A percentile compares a stretch with the other conserved stretches of the same genome.
Evolutionary conservation across 1,139 yeast species (phyloP).

Genomic region (Sugiyamaella xylanicola): DNA sequence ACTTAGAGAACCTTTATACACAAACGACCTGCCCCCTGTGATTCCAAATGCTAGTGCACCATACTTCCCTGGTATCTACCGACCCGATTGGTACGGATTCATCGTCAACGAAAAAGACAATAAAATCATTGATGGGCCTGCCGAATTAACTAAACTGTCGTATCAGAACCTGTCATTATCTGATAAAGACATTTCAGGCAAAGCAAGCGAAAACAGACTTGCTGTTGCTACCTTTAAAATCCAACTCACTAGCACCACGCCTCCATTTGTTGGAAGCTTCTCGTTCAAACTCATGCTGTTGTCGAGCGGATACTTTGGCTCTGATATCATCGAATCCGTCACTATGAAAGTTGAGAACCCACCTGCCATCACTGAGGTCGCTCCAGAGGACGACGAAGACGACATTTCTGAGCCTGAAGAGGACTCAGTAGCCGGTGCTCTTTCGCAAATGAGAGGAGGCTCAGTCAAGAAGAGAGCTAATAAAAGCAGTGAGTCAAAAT

Average conservation of each 20-base stretch:
- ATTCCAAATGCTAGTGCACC: conserved; percentile 72
- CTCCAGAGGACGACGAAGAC: conserved; percentile 35
- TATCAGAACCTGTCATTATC: conserved; percentile 57
- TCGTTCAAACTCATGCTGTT: conserved; percentile 50
- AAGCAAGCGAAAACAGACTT: conserved; percentile 50
- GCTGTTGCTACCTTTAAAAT: conserved; percentile 71
- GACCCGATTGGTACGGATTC: conserved; percentile 64
- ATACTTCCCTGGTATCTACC: conserved; percentile 60
- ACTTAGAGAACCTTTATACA: conserved; percentile 69
- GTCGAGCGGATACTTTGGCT: conserved; percentile 45
- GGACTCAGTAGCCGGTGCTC: conserved; percentile 68
- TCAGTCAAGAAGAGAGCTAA: conserved; percentile 45
- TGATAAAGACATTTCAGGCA: conserved; percentile 46
- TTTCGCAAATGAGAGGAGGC: conserved; percentile 57
- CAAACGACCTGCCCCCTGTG: conserved; percentile 64
- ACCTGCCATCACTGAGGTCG: conserved; percentile 32
- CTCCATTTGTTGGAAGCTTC: conserved; percentile 60
- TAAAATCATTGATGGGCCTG: conserved; percentile 72
- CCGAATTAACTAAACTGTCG: conserved; percentile 55
- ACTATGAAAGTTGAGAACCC: conserved; percentile 44
- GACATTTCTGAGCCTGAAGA: conserved; percentile 62
- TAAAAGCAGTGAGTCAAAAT: no score
- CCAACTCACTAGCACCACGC: conserved; percentile 71
- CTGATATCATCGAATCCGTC: conserved; percentile 44
- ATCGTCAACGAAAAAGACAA: conserved; percentile 73